Conservation (phyloP, 768 basidiomycete species). For the Mrakia blollopis region DNA sequence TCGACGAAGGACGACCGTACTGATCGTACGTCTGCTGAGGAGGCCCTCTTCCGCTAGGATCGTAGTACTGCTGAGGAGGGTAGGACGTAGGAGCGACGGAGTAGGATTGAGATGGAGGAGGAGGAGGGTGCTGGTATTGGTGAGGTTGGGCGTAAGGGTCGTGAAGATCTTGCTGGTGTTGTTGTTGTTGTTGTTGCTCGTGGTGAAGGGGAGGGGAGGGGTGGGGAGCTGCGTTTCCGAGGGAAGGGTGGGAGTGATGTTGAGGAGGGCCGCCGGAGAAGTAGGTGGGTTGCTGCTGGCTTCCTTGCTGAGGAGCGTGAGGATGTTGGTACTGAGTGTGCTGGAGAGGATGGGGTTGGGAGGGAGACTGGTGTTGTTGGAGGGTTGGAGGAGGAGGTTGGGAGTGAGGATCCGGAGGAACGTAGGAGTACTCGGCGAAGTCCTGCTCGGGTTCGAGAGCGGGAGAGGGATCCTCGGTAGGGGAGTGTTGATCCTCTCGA, state of each 20-base stretch:
- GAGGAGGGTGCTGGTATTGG: background rate
- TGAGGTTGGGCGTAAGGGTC: background rate
- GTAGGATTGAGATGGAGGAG: background rate
- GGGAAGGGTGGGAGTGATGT: background rate
- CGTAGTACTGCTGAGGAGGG: slow-evolving; percentile 13
- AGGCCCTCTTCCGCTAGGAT: background rate
- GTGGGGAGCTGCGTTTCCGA: no score
- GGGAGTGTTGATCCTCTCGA: background rate
- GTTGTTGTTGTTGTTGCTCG: background rate
- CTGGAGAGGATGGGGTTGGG: background rate
- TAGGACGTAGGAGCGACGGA: background rate
- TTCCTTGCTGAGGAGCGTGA: background rate
- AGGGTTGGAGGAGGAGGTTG: background rate
- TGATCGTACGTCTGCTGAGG: background rate
- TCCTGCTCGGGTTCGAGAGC: background rate
- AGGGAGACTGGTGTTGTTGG: background rate
- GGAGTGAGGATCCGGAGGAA: background rate
- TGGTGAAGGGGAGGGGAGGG: background rate
- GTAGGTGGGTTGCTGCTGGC: background rate
- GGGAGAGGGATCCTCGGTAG: background rate
- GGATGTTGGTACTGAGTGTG: background rate
- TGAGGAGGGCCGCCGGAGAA: background rate
- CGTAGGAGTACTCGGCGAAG: slow-evolving; percentile 10
- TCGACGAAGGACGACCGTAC: background rate
- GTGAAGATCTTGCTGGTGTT: no score